Base-by-base conservation (phyloP, 345 rosid species). In the Murraya koenigii region DNA sequence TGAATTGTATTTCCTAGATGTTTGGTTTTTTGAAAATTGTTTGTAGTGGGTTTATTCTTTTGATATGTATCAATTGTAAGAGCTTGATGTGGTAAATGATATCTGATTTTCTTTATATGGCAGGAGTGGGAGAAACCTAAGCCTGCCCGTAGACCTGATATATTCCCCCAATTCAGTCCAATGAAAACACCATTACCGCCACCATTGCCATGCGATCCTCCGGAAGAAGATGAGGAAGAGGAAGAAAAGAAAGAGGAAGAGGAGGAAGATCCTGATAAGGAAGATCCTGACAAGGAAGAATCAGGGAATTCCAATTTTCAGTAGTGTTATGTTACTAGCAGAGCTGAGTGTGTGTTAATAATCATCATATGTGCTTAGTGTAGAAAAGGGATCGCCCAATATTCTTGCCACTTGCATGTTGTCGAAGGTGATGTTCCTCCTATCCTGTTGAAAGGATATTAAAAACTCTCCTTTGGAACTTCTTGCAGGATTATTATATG, bases 131-230 rank as follows among this genome's bases (percentile, higher is more conserved):
- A 89, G 72, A 88, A 87, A 79, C 94, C 91, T 7, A 90, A 88
- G 80, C 94, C 97, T 15, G 94, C 90, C 63, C 87, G 94, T 73
- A 89, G 97, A 67, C 90, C 92, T 70, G 97, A 92, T 61, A 89
- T 88, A 73, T 88, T 90, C 54, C 94, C 97, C 0, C 88, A 90
- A 78, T 92, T 90, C 81, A 90, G 94, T 54, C 97, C 94, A 0
- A 88, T 92, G 93, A 92, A 89, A 83, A 90, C 94, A 80, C 94
- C 94, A 1, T 87, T 90, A 56, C 97, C 97, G 9, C 90, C 89
- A 0, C 97, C 94, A 0, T 77, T 89, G 85, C 93, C 97, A 60
- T 87, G 82, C 76, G 97, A 90, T 86, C 94, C 94, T 69, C 94
- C 93, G 0, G 89, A 81, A 77, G 93, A 89, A 75, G 97, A 92